A percentile compares a stretch with the other conserved stretches of the same genome.
Evolutionary conservation across 768 basidiomycete genomes (phyloP).

Genomic region (Pleurotus djamor): DNA sequence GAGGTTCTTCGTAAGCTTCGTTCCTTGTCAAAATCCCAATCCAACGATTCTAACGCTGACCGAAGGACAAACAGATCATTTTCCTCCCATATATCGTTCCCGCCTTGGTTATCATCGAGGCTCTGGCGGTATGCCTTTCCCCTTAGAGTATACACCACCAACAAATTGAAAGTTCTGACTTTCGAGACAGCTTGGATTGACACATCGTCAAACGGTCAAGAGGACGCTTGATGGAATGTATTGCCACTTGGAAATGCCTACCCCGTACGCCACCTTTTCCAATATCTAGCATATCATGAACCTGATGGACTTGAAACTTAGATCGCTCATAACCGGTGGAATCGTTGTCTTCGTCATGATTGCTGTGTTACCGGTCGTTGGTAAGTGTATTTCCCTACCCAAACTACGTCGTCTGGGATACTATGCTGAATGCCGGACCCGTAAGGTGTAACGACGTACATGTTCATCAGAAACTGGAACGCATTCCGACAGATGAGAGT

Average conservation of each 20-base stretch:
- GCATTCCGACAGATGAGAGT: background rate
- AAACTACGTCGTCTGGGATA: too few relatives aligned
- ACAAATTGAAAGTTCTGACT: too few relatives aligned
- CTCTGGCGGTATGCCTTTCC: slow-evolving; percentile 6
- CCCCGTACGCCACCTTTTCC: slow-evolving; percentile 11
- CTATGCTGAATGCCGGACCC: too few relatives aligned
- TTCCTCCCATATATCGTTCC: slow-evolving; percentile 9
- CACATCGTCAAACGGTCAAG: slow-evolving; percentile 5
- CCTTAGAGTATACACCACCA: too few relatives aligned
- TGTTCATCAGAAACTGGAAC: slow-evolving; percentile 13
- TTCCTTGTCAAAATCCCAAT: background rate
- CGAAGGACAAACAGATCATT: slow-evolving; percentile 6
- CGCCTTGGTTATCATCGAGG: background rate
- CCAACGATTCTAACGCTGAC: background rate
- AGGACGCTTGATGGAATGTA: slow-evolving; percentile 13
- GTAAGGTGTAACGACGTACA: slow-evolving; percentile 13
- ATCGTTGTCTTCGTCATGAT: slow-evolving; percentile 9
- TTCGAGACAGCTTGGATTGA: slow-evolving; percentile 1
- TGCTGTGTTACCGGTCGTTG: slow-evolving; percentile 14
- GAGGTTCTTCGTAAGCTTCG: slow-evolving; percentile 2
- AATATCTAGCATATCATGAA: background rate
- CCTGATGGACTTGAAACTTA: background rate
- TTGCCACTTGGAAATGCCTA: slow-evolving; percentile 11
- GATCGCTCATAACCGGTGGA: slow-evolving; percentile 3
- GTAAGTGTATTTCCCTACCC: slow-evolving; percentile 2